Conservation (phyloP, 495 filamentous ascomycete genomes). For the Penicillium salamii region DNA sequence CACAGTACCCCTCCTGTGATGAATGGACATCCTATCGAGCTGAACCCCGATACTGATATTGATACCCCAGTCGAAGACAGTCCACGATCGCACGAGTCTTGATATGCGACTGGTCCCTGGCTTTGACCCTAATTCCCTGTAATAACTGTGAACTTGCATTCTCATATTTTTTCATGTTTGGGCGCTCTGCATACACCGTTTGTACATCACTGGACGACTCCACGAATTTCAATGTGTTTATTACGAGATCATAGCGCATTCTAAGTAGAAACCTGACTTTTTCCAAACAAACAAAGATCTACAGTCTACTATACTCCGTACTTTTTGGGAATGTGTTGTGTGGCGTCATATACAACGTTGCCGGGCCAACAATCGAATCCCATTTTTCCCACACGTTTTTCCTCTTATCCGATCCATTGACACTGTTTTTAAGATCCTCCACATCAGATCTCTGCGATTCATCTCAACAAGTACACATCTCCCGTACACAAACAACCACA, state of each 20-base stretch:
- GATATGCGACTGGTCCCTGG: not conserved
- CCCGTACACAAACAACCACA: constrained; percentile 6
- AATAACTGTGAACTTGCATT: not conserved
- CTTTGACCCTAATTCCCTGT: not conserved
- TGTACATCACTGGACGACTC: constrained; percentile 2
- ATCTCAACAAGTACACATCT: constrained; percentile 1
- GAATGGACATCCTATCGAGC: constrained; percentile 13
- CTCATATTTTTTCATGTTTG: too few relatives aligned
- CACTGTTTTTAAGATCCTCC: constrained; percentile 9
- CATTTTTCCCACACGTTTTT: constrained; percentile 32
- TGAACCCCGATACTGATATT: constrained; percentile 9
- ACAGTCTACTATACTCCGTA: too few relatives aligned
- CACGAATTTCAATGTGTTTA: constrained; percentile 12
- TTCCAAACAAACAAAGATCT: not conserved
- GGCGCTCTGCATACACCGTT: too few relatives aligned
- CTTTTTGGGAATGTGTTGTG: constrained; percentile 2
- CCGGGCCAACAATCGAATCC: constrained; percentile 44
- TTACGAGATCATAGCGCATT: not conserved
- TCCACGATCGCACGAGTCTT: not conserved
- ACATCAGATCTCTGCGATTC: constrained; percentile 3
- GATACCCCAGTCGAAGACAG: not conserved
- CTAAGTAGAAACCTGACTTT: not conserved
- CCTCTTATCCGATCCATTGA: constrained; percentile 27
- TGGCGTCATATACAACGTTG: constrained; percentile 27
- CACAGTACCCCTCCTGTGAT: constrained; percentile 43